These are phyloP conservation scores for Phyllosticta capitalensis DNA, from an alignment of 2,329 filamentous ascomycete genomes.

Conservation along the genomic window DNA sequence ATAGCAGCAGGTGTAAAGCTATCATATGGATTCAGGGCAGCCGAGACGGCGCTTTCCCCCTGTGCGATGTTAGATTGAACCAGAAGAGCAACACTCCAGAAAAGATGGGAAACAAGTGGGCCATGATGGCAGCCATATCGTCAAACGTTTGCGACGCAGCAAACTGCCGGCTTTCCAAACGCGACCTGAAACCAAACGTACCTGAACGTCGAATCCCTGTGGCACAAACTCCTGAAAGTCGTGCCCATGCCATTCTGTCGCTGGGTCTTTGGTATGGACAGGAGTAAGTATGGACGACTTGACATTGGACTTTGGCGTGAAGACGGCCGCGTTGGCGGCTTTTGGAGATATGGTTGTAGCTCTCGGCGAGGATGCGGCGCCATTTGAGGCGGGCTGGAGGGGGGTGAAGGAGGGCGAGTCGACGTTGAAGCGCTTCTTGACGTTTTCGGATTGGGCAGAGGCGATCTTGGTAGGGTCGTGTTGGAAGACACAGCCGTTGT, in stretches of 20 bases:
- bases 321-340: slow-evolving; percentile 78
- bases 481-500: slow-evolving; percentile 79
- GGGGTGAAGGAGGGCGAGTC: slow-evolving; percentile 95
- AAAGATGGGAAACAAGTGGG: neutral
- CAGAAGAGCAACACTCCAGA: neutral
- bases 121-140: neutral
- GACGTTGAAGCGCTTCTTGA: slow-evolving; percentile 78
- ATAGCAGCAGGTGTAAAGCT: slow-evolving; percentile 32
- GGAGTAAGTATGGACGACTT: slow-evolving; percentile 19
- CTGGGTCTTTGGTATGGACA: slow-evolving; percentile 37
- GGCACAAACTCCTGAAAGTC: slow-evolving; percentile 47
- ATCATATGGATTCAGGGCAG: slow-evolving; percentile 31
- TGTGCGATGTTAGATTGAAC: slow-evolving; percentile 12
- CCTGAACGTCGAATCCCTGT: slow-evolving; percentile 42
- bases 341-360: slow-evolving; percentile 78
- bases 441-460: slow-evolving; percentile 38
- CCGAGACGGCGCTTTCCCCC: slow-evolving; percentile 24
- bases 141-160: neutral
- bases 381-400: slow-evolving; percentile 40
- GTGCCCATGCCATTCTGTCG: slow-evolving; percentile 39
- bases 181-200: slow-evolving; percentile 24
- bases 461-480: slow-evolving; percentile 64
- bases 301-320: slow-evolving; percentile 56
- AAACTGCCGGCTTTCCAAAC: neutral
- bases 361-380: slow-evolving; percentile 42